Conservation (phyloP, 2,329 filamentous ascomycete species). For the Colletotrichum sp. region DNA sequence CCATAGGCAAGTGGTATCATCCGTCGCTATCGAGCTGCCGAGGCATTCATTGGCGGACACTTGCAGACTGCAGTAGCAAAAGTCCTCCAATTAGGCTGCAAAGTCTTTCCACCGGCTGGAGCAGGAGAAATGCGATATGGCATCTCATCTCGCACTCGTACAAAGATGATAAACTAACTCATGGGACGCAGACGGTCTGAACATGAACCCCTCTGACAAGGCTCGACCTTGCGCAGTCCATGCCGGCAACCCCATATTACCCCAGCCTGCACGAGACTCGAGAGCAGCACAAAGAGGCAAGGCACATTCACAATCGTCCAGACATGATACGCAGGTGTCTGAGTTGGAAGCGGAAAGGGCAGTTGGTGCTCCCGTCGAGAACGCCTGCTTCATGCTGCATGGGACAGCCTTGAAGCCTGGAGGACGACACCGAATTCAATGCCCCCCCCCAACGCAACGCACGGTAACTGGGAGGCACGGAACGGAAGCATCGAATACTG, state of each 20-base stretch:
- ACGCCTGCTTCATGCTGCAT: constrained; percentile 10
- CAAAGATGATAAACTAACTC: background rate
- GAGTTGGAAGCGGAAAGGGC: background rate
- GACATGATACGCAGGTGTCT: constrained; percentile 2
- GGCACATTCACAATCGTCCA: background rate
- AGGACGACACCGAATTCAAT: background rate
- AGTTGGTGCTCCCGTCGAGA: background rate
- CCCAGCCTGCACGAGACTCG: background rate
- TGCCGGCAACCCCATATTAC: background rate
- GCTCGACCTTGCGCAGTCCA: background rate
- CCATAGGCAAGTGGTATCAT: background rate
- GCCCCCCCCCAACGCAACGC: background rate
- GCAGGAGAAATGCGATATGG: background rate
- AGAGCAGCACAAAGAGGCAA: background rate
- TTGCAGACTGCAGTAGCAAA: background rate
- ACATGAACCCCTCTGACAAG: background rate
- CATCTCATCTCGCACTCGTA: constrained; percentile 1
- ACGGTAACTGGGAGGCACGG: background rate
- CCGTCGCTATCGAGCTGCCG: background rate
- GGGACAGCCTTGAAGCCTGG: constrained; percentile 1
- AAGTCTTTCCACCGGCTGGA: background rate
- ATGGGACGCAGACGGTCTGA: constrained; percentile 5
- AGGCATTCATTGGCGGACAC: background rate
- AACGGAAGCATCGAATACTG: background rate
- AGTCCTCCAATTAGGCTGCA: background rate